Conservation (phyloP, 140 eudicot genomes). For the Anethum foeniculum region DNA sequence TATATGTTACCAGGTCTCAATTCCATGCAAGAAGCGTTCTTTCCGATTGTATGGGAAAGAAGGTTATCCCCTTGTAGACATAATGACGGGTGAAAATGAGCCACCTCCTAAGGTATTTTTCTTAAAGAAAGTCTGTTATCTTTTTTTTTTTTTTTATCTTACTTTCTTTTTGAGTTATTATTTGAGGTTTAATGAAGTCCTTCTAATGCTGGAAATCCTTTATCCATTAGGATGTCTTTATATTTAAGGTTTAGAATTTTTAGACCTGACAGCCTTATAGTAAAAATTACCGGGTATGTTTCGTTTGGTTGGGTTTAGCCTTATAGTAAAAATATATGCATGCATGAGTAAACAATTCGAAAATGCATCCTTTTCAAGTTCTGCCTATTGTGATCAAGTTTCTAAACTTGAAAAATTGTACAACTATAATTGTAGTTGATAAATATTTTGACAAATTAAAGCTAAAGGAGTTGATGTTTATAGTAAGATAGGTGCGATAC, state of each 20-base stretch:
- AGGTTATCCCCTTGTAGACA: conserved; percentile 89
- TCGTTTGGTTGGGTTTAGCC: no score
- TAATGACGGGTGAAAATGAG: conserved; percentile 94
- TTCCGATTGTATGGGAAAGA: conserved; percentile 94
- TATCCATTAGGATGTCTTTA: neutral
- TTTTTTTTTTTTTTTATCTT: neutral
- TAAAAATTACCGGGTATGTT: neutral
- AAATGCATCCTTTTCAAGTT: neutral
- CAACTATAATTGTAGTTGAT: neutral
- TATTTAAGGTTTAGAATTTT: neutral
- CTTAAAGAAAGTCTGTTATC: neutral
- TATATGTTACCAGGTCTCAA: conserved; percentile 63
- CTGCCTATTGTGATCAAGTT: neutral
- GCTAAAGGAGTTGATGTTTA: neutral
- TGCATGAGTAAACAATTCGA: neutral
- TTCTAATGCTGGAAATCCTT: neutral
- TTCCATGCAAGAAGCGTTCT: conserved; percentile 89
- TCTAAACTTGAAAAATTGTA: neutral
- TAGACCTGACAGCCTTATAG: neutral
- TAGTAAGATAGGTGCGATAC: neutral
- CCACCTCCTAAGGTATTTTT: conserved; percentile 75
- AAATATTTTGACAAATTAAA: neutral
- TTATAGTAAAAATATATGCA: no score
- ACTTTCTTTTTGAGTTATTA: neutral
- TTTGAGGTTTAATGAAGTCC: neutral